Percentiles rank a stretch among this genome's conserved stretches.
These are phyloP conservation scores for Lippia alba DNA, from an alignment of 305 asterid genomes.

Conservation along the genomic window DNA sequence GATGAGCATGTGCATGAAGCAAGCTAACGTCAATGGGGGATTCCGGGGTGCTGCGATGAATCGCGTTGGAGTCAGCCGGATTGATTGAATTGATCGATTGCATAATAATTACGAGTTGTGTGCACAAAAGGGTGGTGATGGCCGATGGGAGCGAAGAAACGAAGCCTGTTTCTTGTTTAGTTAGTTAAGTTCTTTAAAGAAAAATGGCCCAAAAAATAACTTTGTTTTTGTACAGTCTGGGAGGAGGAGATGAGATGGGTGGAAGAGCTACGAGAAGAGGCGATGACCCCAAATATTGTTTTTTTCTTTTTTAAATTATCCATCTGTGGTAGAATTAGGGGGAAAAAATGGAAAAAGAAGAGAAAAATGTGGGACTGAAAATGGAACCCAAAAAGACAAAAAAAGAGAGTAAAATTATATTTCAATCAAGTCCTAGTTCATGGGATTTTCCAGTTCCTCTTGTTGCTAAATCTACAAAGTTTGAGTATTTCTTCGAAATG, in stretches of 20 bases:
- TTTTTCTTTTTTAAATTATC: slow-evolving; percentile 12
- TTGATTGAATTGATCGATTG: slow-evolving; percentile 43
- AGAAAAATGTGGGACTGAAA: neutral
- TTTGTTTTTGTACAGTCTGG: slow-evolving; percentile 47
- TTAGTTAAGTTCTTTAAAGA: slow-evolving; percentile 7
- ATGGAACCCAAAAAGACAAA: neutral
- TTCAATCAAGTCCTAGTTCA: slow-evolving; percentile 11
- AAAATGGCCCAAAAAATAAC: slow-evolving; percentile 26
- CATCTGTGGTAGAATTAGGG: slow-evolving; percentile 18
- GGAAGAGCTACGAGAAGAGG: neutral
- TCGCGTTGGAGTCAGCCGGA: slow-evolving; percentile 64
- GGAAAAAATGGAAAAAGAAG: neutral
- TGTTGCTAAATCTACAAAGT: neutral
- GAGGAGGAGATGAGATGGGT: slow-evolving; percentile 13
- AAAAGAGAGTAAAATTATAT: slow-evolving; percentile 28
- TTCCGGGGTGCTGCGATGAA: slow-evolving; percentile 68
- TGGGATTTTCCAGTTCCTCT: neutral
- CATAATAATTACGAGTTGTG: slow-evolving; percentile 1
- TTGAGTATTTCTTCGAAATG: neutral
- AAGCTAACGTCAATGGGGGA: slow-evolving; percentile 61
- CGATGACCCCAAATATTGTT: slow-evolving; percentile 8
- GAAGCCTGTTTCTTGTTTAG: slow-evolving; percentile 50
- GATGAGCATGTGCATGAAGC: slow-evolving; percentile 63
- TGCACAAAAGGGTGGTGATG: neutral
- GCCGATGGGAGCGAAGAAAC: slow-evolving; percentile 42